A percentile compares a stretch with the other conserved stretches of the same genome.
Evolutionary conservation across 2,329 filamentous ascomycete genomes (phyloP).

Genomic region (Ophiostoma angusticollis): DNA sequence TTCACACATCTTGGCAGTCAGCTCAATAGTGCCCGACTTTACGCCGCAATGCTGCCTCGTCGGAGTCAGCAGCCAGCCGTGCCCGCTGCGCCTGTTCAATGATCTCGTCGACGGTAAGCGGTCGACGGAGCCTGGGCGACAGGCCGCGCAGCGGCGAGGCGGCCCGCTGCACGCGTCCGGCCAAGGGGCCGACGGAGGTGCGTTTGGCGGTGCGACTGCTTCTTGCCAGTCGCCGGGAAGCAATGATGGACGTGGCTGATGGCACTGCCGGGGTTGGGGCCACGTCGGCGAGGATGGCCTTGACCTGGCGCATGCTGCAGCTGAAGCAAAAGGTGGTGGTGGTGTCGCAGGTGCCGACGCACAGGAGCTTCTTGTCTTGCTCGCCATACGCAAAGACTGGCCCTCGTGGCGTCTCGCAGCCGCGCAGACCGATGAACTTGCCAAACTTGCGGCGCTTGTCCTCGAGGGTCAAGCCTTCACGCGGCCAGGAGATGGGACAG

Average conservation of each 20-base stretch:
- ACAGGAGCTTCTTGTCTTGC: neutral
- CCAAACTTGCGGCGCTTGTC: slow-evolving; percentile 63
- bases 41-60: slow-evolving; percentile 32
- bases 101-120: slow-evolving; percentile 35
- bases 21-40: slow-evolving; percentile 27
- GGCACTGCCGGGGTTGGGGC: neutral
- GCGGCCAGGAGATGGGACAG: slow-evolving; percentile 51
- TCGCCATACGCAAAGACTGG: neutral
- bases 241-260: no score
- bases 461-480: slow-evolving; percentile 35
- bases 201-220: no score
- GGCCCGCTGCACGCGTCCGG: neutral
- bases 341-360: neutral
- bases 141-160: neutral
- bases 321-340: neutral
- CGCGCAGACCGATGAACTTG: slow-evolving; percentile 58
- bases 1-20: neutral
- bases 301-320: slow-evolving; percentile 1
- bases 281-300: neutral
- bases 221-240: no score
- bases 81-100: slow-evolving; percentile 29
- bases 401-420: slow-evolving; percentile 29
- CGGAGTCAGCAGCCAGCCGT: slow-evolving; percentile 25
- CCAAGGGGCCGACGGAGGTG: neutral
- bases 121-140: neutral